A percentile compares a stretch with the other conserved stretches of the same genome.
These are phyloP conservation scores for Termitomyces sp. DNA, from an alignment of 768 basidiomycete genomes.

Conservation along the genomic window DNA sequence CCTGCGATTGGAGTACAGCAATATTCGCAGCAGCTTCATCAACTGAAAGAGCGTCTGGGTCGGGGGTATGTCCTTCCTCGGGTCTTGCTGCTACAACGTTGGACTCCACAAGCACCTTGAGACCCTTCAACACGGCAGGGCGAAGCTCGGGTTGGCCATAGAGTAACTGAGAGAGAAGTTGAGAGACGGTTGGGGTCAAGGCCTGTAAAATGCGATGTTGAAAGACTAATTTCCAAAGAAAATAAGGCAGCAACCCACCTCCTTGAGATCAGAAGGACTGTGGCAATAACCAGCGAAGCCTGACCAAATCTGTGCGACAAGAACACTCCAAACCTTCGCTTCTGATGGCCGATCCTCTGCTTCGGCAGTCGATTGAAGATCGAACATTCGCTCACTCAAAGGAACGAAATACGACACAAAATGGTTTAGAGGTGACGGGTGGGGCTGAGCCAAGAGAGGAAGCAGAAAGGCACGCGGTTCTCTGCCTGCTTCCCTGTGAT, in stretches of 20 bases:
- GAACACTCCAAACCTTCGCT: constrained; percentile 93
- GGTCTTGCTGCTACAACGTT: constrained; percentile 54
- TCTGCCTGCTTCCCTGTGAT: constrained; percentile 57
- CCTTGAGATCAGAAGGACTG: constrained; percentile 67
- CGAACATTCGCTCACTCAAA: constrained; percentile 89
- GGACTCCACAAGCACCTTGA: constrained; percentile 81
- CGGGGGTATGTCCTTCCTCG: constrained; percentile 23
- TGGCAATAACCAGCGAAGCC: constrained; percentile 91
- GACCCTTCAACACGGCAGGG: constrained; percentile 73
- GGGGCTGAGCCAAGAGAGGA: constrained; percentile 77
- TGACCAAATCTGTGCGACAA: constrained; percentile 91
- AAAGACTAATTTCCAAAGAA: neutral
- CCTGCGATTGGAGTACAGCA: constrained; percentile 68
- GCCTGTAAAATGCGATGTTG: constrained; percentile 41
- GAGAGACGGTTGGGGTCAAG: constrained; percentile 55
- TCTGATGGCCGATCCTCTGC: constrained; percentile 71
- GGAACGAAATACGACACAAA: constrained; percentile 92
- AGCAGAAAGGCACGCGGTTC: constrained; percentile 92
- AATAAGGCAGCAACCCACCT: constrained; percentile 40
- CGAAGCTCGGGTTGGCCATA: constrained; percentile 87
- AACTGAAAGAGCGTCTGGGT: constrained; percentile 38
- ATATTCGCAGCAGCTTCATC: constrained; percentile 66
- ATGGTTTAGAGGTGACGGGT: constrained; percentile 78
- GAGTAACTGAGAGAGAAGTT: constrained; percentile 89
- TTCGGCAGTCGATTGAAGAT: constrained; percentile 79